phyloP scores from a whole-genome alignment of 805 yeast genomes.

The Diddensiella transvaalensis region DNA sequence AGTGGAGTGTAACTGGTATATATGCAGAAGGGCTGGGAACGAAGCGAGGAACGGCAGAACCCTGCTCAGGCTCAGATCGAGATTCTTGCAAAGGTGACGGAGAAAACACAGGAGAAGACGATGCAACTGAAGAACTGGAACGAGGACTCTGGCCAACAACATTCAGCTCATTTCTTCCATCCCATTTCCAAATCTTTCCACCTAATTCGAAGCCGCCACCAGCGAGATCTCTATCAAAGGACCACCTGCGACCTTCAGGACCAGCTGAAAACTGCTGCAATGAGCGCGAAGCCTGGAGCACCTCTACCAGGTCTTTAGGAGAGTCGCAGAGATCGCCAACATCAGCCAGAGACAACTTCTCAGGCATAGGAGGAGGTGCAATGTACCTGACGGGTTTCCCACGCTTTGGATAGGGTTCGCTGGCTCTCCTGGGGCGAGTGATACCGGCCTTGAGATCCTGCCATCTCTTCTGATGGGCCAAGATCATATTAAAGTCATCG shows the following conservation, averaged over 20 bases:
- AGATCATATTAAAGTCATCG: background rate
- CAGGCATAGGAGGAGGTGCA: conserved; percentile 35
- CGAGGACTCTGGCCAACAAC: conserved; percentile 21
- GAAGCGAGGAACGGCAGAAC: background rate
- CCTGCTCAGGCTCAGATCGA: no score
- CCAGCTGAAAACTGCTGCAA: conserved; percentile 38
- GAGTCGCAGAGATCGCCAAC: conserved; percentile 23
- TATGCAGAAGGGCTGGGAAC: background rate
- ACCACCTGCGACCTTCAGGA: conserved; percentile 25
- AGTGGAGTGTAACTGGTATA: background rate
- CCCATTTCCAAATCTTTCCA: conserved; percentile 40
- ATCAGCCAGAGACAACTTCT: conserved; percentile 26
- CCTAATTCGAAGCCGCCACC: conserved; percentile 39
- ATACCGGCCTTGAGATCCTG: background rate
- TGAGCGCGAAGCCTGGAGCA: conserved; percentile 40
- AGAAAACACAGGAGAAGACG: conserved; percentile 5
- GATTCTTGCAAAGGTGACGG: background rate
- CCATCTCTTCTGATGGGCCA: conserved; percentile 6
- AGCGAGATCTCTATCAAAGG: conserved; percentile 12
- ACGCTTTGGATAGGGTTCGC: conserved; percentile 3
- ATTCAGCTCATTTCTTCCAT: conserved; percentile 33
- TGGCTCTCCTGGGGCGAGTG: conserved; percentile 6
- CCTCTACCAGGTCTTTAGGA: conserved; percentile 37
- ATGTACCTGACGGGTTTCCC: background rate
- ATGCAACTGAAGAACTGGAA: conserved; percentile 1